These are phyloP conservation scores for Phalaenopsis aphrodite DNA, from an alignment of 106 monocot genomes.

Conservation along the genomic window DNA sequence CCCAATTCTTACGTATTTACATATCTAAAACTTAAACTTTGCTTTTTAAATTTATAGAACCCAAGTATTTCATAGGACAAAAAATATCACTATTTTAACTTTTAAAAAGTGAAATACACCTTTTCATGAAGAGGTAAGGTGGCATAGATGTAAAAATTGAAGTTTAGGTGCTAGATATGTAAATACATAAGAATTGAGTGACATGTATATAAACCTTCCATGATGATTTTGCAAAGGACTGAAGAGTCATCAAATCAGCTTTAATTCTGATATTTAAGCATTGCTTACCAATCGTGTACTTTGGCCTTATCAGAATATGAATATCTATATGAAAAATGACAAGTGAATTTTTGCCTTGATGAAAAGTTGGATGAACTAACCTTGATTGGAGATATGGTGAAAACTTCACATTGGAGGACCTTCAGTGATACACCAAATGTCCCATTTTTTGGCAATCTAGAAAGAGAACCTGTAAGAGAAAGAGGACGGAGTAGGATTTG, in stretches of 20 bases:
- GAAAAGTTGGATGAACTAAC: conserved; percentile 6
- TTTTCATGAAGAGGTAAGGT: too few relatives aligned
- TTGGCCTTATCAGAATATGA: not conserved
- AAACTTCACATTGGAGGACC: conserved; percentile 34
- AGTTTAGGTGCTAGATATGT: too few relatives aligned
- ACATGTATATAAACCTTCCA: too few relatives aligned
- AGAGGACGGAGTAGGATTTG: not conserved
- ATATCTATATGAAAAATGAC: not conserved
- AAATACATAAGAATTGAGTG: too few relatives aligned
- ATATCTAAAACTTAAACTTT: too few relatives aligned
- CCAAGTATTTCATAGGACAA: too few relatives aligned
- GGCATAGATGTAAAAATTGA: too few relatives aligned
- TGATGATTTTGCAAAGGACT: not conserved
- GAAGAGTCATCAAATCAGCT: not conserved
- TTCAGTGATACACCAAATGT: conserved; percentile 26
- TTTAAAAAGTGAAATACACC: too few relatives aligned
- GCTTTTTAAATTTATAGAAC: too few relatives aligned
- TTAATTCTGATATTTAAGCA: not conserved
- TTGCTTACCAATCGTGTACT: not conserved
- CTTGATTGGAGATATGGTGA: conserved; percentile 42
- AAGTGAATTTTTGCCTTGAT: not conserved
- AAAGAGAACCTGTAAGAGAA: conserved; percentile 24
- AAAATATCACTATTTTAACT: too few relatives aligned
- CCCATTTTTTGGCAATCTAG: conserved; percentile 22
- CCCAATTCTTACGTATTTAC: too few relatives aligned